A percentile compares a stretch with the other conserved stretches of the same genome.
Evolutionary conservation across 495 filamentous ascomycete genomes (phyloP).

Genomic region (Podospora bellae-mahoneyi): DNA sequence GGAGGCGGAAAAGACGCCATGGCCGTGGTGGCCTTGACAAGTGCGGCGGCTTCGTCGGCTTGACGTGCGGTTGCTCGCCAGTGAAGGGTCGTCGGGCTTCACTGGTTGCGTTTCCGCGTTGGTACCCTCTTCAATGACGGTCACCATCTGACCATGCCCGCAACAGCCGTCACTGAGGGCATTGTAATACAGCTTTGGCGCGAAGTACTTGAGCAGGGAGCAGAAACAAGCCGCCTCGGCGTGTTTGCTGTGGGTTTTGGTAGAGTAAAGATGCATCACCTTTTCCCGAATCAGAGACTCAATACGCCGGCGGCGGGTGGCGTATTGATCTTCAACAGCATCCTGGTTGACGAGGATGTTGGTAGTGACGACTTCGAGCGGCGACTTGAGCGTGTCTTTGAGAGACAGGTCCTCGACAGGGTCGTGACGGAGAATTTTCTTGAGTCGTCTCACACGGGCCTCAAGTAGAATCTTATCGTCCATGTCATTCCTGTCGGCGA

Average conservation of each 20-base stretch:
- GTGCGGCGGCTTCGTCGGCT: too few relatives aligned
- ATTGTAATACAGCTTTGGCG: conserved; percentile 14
- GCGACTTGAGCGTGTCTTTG: neutral
- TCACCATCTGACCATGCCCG: neutral
- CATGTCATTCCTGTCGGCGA: conserved; percentile 3
- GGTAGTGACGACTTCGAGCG: neutral
- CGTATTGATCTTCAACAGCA: neutral
- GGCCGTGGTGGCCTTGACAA: conserved; percentile 25
- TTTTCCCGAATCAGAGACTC: conserved; percentile 3
- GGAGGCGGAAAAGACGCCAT: conserved; percentile 18
- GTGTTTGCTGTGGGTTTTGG: neutral
- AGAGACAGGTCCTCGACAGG: neutral
- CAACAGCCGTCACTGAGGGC: conserved; percentile 17
- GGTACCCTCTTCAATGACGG: neutral
- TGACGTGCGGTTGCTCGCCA: neutral
- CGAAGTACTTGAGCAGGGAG: conserved; percentile 20
- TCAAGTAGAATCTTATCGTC: neutral
- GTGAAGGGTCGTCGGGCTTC: too few relatives aligned
- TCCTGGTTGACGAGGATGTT: neutral
- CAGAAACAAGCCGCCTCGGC: conserved; percentile 25
- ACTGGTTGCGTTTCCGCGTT: neutral
- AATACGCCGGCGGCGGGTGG: neutral
- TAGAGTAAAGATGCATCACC: neutral
- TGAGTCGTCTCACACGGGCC: neutral
- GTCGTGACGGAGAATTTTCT: neutral